Conservation (phyloP, 192 early-diverging fungal species). For the Umbelopsis isabellina region DNA sequence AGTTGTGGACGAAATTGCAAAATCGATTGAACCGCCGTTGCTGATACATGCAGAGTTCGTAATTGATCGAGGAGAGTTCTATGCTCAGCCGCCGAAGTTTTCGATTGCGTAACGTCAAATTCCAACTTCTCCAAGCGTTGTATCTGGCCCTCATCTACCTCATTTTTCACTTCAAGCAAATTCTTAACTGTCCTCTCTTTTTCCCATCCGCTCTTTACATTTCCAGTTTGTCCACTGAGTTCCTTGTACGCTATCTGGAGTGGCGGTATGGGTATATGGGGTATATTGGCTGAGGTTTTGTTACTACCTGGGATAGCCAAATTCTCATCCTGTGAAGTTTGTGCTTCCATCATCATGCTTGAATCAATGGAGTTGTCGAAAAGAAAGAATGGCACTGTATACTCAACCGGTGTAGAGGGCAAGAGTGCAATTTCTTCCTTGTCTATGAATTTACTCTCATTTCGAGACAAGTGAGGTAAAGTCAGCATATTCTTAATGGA, state of each 20-base stretch:
- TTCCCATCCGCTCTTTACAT: background rate
- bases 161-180: background rate
- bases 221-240: constrained; percentile 39
- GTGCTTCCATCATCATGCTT: background rate
- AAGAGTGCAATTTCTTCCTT: background rate
- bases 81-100: constrained; percentile 30
- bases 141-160: too few species aligned
- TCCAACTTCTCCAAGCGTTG: too few species aligned
- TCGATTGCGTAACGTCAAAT: background rate
- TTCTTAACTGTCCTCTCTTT: background rate
- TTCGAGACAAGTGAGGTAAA: background rate
- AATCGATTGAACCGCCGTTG: constrained; percentile 54
- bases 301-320: constrained; percentile 1
- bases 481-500: background rate
- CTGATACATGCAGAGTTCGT: constrained; percentile 47
- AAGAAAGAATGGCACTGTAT: background rate
- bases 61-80: constrained; percentile 51
- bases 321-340: constrained; percentile 18
- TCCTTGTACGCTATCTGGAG: constrained; percentile 48
- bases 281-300: constrained; percentile 46
- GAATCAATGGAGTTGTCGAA: constrained; percentile 6
- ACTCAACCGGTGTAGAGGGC: background rate
- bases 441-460: background rate
- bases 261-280: constrained; percentile 58
- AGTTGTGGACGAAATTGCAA: constrained; percentile 60